Conservation (phyloP, 768 basidiomycete genomes). For the Tricholoma sp. region DNA sequence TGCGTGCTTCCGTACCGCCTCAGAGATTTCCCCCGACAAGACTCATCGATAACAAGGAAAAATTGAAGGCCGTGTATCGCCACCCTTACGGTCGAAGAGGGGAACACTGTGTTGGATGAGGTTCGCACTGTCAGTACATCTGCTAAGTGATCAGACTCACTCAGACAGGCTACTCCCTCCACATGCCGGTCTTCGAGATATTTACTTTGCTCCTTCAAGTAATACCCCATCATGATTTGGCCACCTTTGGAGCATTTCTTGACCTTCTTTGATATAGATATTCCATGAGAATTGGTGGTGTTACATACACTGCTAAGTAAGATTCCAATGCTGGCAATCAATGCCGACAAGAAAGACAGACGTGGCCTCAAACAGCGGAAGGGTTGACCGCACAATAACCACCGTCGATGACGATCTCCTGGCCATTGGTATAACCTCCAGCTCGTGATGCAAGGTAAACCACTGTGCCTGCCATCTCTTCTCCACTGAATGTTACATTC, state of each 20-base stretch:
- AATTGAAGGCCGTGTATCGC: too few species aligned
- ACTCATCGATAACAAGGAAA: too few species aligned
- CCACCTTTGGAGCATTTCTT: too few species aligned
- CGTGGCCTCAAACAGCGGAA: slow-evolving; percentile 28
- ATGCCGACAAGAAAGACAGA: neutral
- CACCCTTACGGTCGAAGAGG: neutral
- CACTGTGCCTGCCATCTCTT: slow-evolving; percentile 74
- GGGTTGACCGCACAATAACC: slow-evolving; percentile 74
- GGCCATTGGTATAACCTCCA: slow-evolving; percentile 72
- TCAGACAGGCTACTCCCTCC: neutral
- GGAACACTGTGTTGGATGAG: too few species aligned
- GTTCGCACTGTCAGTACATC: neutral
- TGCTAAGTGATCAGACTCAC: neutral
- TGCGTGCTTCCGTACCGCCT: neutral
- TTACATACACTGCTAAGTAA: neutral
- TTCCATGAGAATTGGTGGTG: neutral
- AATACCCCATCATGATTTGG: neutral
- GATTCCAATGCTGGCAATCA: neutral
- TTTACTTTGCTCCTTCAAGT: neutral
- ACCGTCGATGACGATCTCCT: slow-evolving; percentile 75
- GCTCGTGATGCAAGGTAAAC: slow-evolving; percentile 72
- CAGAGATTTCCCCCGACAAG: neutral
- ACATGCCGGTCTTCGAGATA: neutral
- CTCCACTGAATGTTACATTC: slow-evolving; percentile 34
- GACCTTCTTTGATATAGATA: too few species aligned